Evolutionary conservation across 768 basidiomycete genomes (phyloP).

Genomic region (Psilocybe tampanensis): DNA sequence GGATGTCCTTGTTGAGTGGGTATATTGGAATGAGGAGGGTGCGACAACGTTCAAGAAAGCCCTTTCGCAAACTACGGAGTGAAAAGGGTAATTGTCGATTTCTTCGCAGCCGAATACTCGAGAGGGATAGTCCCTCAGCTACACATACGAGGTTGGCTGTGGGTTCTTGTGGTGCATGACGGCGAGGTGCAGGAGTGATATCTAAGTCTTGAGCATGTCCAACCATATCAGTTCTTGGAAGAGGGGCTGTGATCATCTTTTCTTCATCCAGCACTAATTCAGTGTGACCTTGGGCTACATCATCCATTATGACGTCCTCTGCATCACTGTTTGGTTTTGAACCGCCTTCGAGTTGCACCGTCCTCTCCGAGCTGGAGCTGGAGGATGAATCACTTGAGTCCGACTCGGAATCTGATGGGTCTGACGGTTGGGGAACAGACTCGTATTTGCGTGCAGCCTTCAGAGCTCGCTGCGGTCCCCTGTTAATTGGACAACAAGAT

Average conservation of each 20-base stretch:
- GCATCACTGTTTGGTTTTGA: background rate
- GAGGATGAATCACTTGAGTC: background rate
- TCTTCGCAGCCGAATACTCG: conserved; percentile 38
- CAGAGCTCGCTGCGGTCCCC: conserved; percentile 13
- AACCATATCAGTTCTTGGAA: conserved; percentile 12
- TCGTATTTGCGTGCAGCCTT: conserved; percentile 13
- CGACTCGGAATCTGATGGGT: background rate
- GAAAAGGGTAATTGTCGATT: conserved; percentile 56
- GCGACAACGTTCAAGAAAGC: conserved; percentile 49
- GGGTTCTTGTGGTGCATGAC: conserved; percentile 17
- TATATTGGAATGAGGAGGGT: conserved; percentile 35
- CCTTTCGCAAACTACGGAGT: conserved; percentile 47
- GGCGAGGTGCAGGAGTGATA: background rate
- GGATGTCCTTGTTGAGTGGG: conserved; percentile 21
- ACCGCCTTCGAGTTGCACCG: background rate
- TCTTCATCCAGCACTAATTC: background rate
- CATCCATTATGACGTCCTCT: conserved; percentile 8
- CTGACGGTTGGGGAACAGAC: background rate
- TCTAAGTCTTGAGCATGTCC: background rate
- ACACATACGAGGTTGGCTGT: conserved; percentile 35
- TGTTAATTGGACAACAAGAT: no score
- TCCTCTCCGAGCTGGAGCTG: background rate
- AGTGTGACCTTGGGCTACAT: background rate
- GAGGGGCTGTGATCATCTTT: conserved; percentile 14
- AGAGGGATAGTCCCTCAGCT: conserved; percentile 32